Base-by-base conservation (phyloP, 371 early-diverging fungal genomes). In the Nosema muscidifuracis region DNA sequence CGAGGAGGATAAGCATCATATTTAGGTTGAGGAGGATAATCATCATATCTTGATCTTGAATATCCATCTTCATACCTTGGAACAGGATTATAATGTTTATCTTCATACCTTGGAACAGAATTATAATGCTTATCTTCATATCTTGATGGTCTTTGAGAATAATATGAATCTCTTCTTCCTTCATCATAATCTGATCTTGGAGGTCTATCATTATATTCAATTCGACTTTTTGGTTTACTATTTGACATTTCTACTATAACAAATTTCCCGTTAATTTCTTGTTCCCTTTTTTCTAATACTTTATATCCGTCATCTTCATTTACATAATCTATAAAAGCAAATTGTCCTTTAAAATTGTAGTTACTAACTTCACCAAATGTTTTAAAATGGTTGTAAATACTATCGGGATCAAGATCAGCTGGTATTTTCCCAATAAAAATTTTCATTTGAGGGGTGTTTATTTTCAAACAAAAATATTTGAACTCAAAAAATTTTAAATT, bases 371-470 rank as follows among this genome's bases (percentile, higher is more conserved):
- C 57, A 16, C 76, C 76, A 50, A 65, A 75, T 38, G 74, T 43
- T 30, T 40, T 56, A 60, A 75, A 75, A 28, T 75, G 56, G 1
- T 64, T 69, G 26, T 56, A 43, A 42, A 75, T 51, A 26, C 38
- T 61, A 3, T 75, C 71, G 18, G 73, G 34, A 38, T n/a, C 55
- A 3, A 75, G 30, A 1, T 60, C 38, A 24, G 34, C 20, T 26
- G 76, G 65, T 40, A 75, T 69, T 44, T 58, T 70, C 50, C 70
- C 70, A 56, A 74, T 67, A 62, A 74, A 67, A 51, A 74, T 34
- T 34, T 67, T 43, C 74, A 74, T 71, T 44, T 42, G 3, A 22
- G 63, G 63, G 63, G 20, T 7, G 34, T 10, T 13, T 53, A 10
- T 53, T 40, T 40, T 10, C 7, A 40, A 40, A 40, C 10, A 40